These are phyloP conservation scores for Ogataea parapolymorpha DNA, from an alignment of 805 yeast species.

Conservation along the genomic window DNA sequence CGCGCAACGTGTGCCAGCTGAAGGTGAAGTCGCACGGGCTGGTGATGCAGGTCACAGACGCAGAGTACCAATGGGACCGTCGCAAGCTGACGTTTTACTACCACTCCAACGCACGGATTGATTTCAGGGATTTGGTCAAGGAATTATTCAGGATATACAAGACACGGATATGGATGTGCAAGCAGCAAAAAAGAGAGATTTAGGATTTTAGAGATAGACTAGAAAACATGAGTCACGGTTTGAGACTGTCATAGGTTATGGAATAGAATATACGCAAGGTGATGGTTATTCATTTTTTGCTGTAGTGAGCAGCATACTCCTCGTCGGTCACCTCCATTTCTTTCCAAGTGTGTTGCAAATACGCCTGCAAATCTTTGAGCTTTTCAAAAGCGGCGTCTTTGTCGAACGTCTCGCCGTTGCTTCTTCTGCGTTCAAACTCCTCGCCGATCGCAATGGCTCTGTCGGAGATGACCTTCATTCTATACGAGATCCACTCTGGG, in stretches of 20 bases:
- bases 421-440: conserved; percentile 21
- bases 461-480: conserved; percentile 34
- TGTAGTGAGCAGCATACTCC: conserved; percentile 21
- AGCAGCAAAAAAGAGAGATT: conserved; percentile 17
- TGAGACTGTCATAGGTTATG: conserved; percentile 3
- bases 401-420: conserved; percentile 32
- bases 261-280: conserved; percentile 4
- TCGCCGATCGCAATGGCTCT: conserved; percentile 31
- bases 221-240: neutral
- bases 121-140: conserved; percentile 72
- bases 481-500: conserved; percentile 39
- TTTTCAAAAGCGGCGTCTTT: conserved; percentile 35
- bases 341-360: conserved; percentile 29
- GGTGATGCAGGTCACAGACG: conserved; percentile 63
- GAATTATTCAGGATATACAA: conserved; percentile 73
- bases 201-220: conserved; percentile 5
- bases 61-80: conserved; percentile 85
- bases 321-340: conserved; percentile 34
- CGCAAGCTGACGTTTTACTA: conserved; percentile 77
- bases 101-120: conserved; percentile 60
- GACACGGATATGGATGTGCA: conserved; percentile 85
- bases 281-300: neutral
- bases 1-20: conserved; percentile 57
- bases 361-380: conserved; percentile 30
- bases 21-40: conserved; percentile 51